Evolutionary conservation across 176 grass and related monocot species (phyloP).

Genomic region (Cenchrus purpureus): DNA sequence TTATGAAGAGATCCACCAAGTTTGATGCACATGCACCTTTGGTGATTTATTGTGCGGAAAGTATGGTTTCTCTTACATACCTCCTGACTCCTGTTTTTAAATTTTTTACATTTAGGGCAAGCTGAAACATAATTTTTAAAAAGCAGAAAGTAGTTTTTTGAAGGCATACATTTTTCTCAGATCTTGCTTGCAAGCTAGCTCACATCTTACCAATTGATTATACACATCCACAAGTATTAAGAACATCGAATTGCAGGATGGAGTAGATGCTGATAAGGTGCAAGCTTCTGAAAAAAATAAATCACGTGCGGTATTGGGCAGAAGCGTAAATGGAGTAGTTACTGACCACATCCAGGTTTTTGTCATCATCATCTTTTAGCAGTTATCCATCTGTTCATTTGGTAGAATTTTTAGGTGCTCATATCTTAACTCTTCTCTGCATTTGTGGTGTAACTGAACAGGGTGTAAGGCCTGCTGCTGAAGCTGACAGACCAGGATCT

Average conservation of each 20-base stretch:
- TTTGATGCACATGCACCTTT: not conserved
- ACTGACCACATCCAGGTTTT: conserved; percentile 83
- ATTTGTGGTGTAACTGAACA: conserved; percentile 37
- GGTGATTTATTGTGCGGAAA: not conserved
- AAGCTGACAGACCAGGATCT: conserved; percentile 81
- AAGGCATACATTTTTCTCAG: not conserved
- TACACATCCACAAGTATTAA: conserved; percentile 17
- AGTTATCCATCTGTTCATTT: not conserved
- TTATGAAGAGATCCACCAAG: not conserved
- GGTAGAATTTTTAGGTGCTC: not conserved
- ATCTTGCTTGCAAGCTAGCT: not conserved
- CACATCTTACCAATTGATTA: not conserved
- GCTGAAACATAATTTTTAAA: not conserved
- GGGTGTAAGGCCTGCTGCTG: conserved; percentile 66
- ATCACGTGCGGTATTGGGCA: conserved; percentile 67
- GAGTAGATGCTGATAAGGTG: conserved; percentile 68
- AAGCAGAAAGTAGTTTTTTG: not conserved
- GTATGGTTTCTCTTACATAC: not conserved
- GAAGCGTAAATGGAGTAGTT: conserved; percentile 85
- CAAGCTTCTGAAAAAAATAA: conserved; percentile 78
- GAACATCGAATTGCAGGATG: conserved; percentile 53
- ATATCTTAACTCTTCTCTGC: conserved; percentile 26
- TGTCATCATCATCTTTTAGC: conserved; percentile 18
- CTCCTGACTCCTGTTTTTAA: not conserved
- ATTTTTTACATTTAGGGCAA: not conserved